Evolutionary conservation across 768 basidiomycete genomes (phyloP).

Genomic region (Albatrellus ellisii): DNA sequence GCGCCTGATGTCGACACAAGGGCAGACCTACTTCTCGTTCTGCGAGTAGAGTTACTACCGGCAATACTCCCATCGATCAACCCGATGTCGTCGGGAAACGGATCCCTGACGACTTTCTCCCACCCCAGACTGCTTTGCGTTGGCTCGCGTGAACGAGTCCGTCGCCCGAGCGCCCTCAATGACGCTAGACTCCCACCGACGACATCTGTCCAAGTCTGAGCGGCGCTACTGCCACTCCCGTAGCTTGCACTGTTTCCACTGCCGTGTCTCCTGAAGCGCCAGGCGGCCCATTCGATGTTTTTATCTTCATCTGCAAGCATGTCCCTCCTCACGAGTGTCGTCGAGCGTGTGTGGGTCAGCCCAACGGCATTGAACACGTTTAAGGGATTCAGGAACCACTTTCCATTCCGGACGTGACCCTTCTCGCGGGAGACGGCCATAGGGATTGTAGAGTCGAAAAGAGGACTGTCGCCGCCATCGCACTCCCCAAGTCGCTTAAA

Average conservation of each 20-base stretch:
- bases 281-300: conserved; percentile 17
- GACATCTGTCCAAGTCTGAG: conserved; percentile 8
- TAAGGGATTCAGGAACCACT: conserved; percentile 11
- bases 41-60: no score
- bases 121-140: neutral
- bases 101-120: conserved; percentile 23
- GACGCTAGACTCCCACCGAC: conserved; percentile 11
- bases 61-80: conserved; percentile 16
- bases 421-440: conserved; percentile 16
- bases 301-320: conserved; percentile 74
- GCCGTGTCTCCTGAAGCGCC: conserved; percentile 13
- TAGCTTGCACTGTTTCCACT: conserved; percentile 11
- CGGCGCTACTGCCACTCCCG: neutral
- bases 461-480: conserved; percentile 22
- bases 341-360: conserved; percentile 8
- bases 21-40: neutral
- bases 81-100: conserved; percentile 33
- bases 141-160: conserved; percentile 2
- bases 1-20: no score
- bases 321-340: conserved; percentile 34
- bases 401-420: conserved; percentile 3
- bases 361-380: conserved; percentile 23
- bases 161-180: conserved; percentile 7
- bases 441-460: conserved; percentile 14
- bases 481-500: conserved; percentile 23